Base-by-base conservation (phyloP, 345 rosid species). In the Microcos paniculata region DNA sequence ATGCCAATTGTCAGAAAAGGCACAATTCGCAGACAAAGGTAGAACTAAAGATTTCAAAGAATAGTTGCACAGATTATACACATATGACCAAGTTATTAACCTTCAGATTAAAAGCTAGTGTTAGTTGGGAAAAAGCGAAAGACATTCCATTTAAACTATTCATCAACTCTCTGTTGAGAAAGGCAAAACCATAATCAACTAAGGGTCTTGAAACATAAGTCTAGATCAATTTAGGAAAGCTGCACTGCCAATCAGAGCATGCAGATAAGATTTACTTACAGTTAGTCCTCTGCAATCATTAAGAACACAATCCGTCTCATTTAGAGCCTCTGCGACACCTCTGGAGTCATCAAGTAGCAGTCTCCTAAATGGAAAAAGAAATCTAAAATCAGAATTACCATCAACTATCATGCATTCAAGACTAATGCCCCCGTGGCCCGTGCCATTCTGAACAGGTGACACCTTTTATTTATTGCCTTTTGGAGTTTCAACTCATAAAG, bases 241-340 rank as follows among this genome's bases (percentile, higher is more conserved):
- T 6, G 35, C 38, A 43, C 55, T 59, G 42, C 28, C 11, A 67
- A 18, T 23, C 40, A 40, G n/a, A 49, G 24, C 58, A 66, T 59
- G 74, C 64, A 35, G 64, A 31, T 75, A n/a, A 65, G 33, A 46
- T 62, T 73, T 49, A 42, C 93, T 86, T 87, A 95, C 98, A 74
- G 86, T 88, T 67, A 95, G 79, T 72, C 99, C 98, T 67, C 73
- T 83, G 86, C 98, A 95, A 49, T 90, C 80, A 68, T 88, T 79
- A 48, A 52, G 78, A 62, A 87, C 88, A 66, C 99, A 95, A 71
- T 86, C 94, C 14, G 94, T 93, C 84, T 95, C 99, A 76, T 95
- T 95, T 71, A 95, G 85, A 81, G 86, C 80, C 82, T 95, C 99
- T 0, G 75, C 98, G 57, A 95, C 99, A 74, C 99, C 99, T 84